Evolutionary conservation across 345 rosid genomes (phyloP), one percentile per base, ranked within the genome.

Genomic region (Microthlaspi erraticum): DNA sequence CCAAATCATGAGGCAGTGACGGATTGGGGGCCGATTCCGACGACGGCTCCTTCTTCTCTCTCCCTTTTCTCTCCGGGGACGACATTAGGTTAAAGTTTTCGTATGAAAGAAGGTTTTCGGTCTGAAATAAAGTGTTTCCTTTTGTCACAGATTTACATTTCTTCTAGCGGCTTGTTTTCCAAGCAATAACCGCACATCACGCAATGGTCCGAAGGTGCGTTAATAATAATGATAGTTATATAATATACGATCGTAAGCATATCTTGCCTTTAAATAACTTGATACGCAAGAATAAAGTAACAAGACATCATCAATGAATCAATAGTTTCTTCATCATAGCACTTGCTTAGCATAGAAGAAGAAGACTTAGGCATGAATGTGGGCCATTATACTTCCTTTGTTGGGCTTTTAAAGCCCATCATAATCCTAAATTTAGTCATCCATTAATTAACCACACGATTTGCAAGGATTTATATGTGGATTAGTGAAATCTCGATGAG

Each of bases 161-260:
- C 92, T 71, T 93, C 99, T 62, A 84, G 43, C 46, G 53, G 63
- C 76, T 39, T 94, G 81, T 92, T 88, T 60, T 86, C 95, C 9
- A 83, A 68, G 90, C 66, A 77, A 54, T 38, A 97, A 95, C 77
- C 61, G 4, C 8, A 78, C 92, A 20, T 80, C 98, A 29, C 87
- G 95, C 41, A 69, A 10, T 5, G 97, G 99, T 71, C 93, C 99
- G 51, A 95, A 92, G 98, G 99, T 88, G 31, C 7, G 65, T 54
- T 7, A 6, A 45, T 44, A 33, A 43, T 50, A 52, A 20, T 20
- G 23, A 20, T 20, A 20, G 23, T 20, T 20, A 20, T 20, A 1
- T 51, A 12, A 20, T 20, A 1, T 51, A 12, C 23, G 23, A 13
- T 61, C 33, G 13, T 29, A 18, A 45, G 1, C 72, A 7, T 49